Conservation (phyloP, 345 rosid species). For the Hibiscus syriacus region DNA sequence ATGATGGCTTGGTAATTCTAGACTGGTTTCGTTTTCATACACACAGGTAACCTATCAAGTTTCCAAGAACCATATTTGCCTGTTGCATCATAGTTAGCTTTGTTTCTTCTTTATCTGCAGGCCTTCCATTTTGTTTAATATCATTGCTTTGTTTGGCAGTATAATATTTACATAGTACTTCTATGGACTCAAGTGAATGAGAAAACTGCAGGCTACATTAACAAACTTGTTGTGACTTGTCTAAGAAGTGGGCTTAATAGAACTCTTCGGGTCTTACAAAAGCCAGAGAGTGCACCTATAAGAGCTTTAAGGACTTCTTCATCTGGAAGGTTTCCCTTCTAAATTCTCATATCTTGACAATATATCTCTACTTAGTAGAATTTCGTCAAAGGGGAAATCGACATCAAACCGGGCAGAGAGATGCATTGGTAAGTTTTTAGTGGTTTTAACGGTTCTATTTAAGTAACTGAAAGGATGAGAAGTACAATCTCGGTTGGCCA, state of each 20-base stretch:
- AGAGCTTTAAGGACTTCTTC: conserved; percentile 95
- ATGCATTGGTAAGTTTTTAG: conserved; percentile 43
- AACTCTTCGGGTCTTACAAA: conserved; percentile 83
- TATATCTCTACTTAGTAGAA: conserved; percentile 42
- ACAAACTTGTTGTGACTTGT: conserved; percentile 85
- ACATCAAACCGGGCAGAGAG: conserved; percentile 26
- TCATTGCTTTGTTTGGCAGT: conserved; percentile 3
- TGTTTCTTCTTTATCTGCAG: background rate
- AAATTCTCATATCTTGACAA: conserved; percentile 30
- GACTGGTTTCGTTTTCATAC: conserved; percentile 55
- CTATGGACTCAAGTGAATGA: conserved; percentile 67
- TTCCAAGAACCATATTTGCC: background rate
- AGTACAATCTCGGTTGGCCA: background rate
- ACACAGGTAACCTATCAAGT: conserved; percentile 9
- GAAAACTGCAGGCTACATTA: conserved; percentile 85
- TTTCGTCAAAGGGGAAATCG: conserved; percentile 49
- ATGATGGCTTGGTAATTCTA: conserved; percentile 94
- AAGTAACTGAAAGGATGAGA: background rate
- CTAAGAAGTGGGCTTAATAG: conserved; percentile 90
- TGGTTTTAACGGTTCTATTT: background rate
- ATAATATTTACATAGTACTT: background rate
- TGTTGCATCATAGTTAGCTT: background rate
- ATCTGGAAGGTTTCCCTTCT: conserved; percentile 75
- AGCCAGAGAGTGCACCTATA: conserved; percentile 92
- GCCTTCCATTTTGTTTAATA: background rate